A percentile compares a stretch with the other conserved stretches of the same genome.
Conservation (phyloP, 768 basidiomycete species). For the Exidia glandulosa region DNA sequence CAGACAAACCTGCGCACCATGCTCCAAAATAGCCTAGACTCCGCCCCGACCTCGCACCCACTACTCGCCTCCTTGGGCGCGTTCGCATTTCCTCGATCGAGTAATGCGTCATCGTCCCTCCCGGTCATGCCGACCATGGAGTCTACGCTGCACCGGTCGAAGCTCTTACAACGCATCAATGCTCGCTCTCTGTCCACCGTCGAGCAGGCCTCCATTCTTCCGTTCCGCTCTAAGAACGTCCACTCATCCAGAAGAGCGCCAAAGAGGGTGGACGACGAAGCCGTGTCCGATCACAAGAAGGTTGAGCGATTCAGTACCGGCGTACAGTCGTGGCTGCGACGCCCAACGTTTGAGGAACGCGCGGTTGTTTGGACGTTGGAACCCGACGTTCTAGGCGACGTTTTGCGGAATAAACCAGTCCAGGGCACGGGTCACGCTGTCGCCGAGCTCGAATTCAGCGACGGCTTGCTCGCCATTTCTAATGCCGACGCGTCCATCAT, state of each 20-base stretch:
- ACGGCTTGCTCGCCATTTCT: constrained; percentile 52
- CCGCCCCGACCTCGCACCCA: constrained; percentile 28
- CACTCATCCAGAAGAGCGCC: constrained; percentile 5
- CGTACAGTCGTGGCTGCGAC: constrained; percentile 55
- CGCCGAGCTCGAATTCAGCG: constrained; percentile 62
- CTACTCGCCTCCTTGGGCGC: constrained; percentile 21
- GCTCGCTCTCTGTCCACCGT: constrained; percentile 24
- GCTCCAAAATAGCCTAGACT: not conserved
- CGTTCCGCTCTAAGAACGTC: constrained; percentile 20
- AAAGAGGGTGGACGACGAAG: constrained; percentile 12
- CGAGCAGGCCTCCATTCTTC: constrained; percentile 33
- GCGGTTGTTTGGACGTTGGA: constrained; percentile 34
- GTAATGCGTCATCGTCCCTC: constrained; percentile 29
- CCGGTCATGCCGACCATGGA: constrained; percentile 29
- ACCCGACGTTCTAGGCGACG: not conserved
- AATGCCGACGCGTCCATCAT: not conserved
- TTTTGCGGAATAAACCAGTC: constrained; percentile 25
- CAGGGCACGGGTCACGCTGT: constrained; percentile 41
- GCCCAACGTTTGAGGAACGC: constrained; percentile 70
- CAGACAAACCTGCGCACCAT: constrained; percentile 4
- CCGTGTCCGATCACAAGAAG: constrained; percentile 6
- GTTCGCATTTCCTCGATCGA: constrained; percentile 53
- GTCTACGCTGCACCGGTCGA: constrained; percentile 37
- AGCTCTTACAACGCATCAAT: constrained; percentile 36
- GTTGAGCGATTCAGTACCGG: constrained; percentile 34